Evolutionary conservation across 78 protist species (phyloP).

Genomic region (Protostelium mycophagum): DNA sequence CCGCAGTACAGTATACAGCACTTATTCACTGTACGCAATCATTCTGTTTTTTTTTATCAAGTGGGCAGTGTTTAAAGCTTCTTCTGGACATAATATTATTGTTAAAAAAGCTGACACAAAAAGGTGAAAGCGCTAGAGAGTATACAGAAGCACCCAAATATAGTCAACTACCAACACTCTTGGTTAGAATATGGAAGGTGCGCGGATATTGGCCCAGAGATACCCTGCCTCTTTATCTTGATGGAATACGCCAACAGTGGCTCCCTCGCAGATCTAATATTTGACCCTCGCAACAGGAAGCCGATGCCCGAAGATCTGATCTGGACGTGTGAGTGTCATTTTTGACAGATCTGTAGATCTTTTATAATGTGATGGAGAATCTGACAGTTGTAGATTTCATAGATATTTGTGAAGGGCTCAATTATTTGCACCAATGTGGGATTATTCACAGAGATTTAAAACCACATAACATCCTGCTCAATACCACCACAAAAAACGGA

Average conservation of each 20-base stretch:
- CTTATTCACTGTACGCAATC: not conserved
- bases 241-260: conserved; percentile 74
- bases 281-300: conserved; percentile 6
- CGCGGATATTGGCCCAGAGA: conserved; percentile 61
- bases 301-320: conserved; percentile 41
- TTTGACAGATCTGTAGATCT: too few species aligned
- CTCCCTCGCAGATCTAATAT: conserved; percentile 45
- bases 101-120: too few species aligned
- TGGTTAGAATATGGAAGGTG: conserved; percentile 67
- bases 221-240: conserved; percentile 68
- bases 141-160: conserved; percentile 63
- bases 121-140: conserved; percentile 66
- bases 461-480: conserved; percentile 46
- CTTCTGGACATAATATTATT: too few species aligned
- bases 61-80: too few species aligned
- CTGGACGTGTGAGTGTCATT: conserved; percentile 46
- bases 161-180: conserved; percentile 64
- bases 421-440: conserved; percentile 53
- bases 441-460: conserved; percentile 57
- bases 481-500: conserved; percentile 11
- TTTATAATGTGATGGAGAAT: not conserved
- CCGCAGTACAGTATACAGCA: too few species aligned
- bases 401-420: conserved; percentile 60
- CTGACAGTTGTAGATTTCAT: conserved; percentile 30
- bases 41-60: not conserved